phyloP scores from a whole-genome alignment of 208 protist genomes.

The Crithidia expoeki region DNA sequence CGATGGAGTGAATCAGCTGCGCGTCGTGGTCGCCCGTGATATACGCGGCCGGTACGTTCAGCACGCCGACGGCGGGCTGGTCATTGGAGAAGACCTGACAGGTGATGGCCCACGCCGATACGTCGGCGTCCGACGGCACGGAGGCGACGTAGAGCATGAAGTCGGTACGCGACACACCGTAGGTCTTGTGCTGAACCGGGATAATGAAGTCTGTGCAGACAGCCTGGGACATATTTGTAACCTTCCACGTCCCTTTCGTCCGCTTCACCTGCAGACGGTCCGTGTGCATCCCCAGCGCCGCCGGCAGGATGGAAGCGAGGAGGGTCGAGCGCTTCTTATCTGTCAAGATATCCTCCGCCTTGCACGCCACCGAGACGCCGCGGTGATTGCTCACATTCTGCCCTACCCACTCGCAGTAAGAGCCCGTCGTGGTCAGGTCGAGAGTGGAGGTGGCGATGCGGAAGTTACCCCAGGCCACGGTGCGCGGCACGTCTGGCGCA shows the following conservation, averaged over 20 bases:
- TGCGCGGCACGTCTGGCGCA: no score
- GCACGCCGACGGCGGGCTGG: slow-evolving; percentile 45
- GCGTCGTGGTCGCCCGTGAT: slow-evolving; percentile 15
- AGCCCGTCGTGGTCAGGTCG: no score
- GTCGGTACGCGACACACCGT: slow-evolving; percentile 49
- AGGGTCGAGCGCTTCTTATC: slow-evolving; percentile 38
- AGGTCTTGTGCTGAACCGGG: slow-evolving; percentile 35
- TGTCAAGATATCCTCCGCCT: slow-evolving; percentile 37
- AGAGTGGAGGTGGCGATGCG: no score
- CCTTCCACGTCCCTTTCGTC: slow-evolving; percentile 17
- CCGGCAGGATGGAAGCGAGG: slow-evolving; percentile 38
- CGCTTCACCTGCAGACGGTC: slow-evolving; percentile 53
- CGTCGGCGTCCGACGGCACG: slow-evolving; percentile 17
- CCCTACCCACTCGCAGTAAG: no score
- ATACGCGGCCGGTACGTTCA: slow-evolving; percentile 52
- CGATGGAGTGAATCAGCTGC: slow-evolving; percentile 27
- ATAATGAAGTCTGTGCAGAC: slow-evolving; percentile 8
- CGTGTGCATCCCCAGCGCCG: slow-evolving; percentile 54
- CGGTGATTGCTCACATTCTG: no score
- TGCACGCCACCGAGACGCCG: no score
- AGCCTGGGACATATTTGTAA: slow-evolving; percentile 13
- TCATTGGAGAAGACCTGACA: slow-evolving; percentile 34
- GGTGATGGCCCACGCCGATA: slow-evolving; percentile 48
- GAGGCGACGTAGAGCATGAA: slow-evolving; percentile 74
- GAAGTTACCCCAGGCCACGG: no score